Conservation (phyloP, 2,329 filamentous ascomycete species). For the Hirsutella thompsonii region DNA sequence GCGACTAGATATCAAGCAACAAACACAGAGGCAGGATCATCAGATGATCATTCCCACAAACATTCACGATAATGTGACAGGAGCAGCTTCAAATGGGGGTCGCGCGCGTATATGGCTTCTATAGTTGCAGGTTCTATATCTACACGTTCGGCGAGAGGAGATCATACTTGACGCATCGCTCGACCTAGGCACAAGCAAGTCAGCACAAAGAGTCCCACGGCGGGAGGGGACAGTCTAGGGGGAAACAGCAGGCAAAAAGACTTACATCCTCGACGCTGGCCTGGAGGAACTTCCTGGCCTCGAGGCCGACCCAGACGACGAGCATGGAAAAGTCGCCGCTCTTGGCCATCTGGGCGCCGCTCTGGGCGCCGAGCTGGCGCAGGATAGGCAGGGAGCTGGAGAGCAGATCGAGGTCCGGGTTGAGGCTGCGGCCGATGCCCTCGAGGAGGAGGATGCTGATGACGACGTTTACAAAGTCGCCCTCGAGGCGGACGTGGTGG, state of each 20-base stretch:
- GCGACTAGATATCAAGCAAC: too few relatives aligned
- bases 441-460: constrained; percentile 88
- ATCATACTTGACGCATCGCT: constrained; percentile 84
- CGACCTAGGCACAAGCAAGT: constrained; percentile 41
- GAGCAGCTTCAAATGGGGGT: too few relatives aligned
- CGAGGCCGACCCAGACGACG: constrained; percentile 80
- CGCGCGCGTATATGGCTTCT: too few relatives aligned
- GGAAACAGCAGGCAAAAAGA: too few relatives aligned
- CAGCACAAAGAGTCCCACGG: not conserved
- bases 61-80: too few relatives aligned
- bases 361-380: constrained; percentile 70
- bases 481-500: constrained; percentile 89
- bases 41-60: too few relatives aligned
- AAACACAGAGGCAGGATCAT: too few relatives aligned
- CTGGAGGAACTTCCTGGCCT: constrained; percentile 79
- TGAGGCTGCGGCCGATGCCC: constrained; percentile 77
- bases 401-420: constrained; percentile 80
- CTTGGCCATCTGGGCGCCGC: constrained; percentile 56
- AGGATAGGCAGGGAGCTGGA: constrained; percentile 79
- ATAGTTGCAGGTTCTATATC: constrained; percentile 6
- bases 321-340: constrained; percentile 74
- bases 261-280: constrained; percentile 78
- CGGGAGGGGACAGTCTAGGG: too few relatives aligned
- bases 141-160: constrained; percentile 77
- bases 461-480: constrained; percentile 97